Conservation (phyloP, 768 basidiomycete genomes). For the Pholiota conissans region DNA sequence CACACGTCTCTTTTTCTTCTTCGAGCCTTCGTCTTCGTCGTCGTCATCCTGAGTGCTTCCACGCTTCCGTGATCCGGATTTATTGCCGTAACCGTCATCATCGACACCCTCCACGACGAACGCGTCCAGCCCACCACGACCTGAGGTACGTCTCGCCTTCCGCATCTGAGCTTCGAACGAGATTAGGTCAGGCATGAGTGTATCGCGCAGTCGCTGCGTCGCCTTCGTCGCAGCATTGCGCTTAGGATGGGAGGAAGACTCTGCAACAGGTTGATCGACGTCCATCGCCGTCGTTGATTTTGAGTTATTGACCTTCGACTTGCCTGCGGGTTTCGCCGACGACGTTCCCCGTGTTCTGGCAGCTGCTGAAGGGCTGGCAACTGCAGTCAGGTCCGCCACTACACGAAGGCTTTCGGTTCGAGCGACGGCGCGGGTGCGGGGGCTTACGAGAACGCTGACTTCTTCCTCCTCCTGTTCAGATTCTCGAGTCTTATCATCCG, state of each 20-base stretch:
- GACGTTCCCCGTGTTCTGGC: neutral
- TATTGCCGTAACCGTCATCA: constrained; percentile 5
- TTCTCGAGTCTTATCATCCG: neutral
- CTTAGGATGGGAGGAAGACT: constrained; percentile 22
- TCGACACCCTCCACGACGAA: constrained; percentile 14
- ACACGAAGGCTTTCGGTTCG: constrained; percentile 29
- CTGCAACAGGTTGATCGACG: constrained; percentile 5
- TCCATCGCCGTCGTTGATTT: constrained; percentile 6
- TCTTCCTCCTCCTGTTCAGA: constrained; percentile 20
- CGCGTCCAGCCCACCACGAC: constrained; percentile 20
- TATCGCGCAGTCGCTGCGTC: constrained; percentile 52
- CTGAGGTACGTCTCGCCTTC: constrained; percentile 24
- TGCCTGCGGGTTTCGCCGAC: constrained; percentile 6
- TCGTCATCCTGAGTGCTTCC: constrained; percentile 1
- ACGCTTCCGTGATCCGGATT: constrained; percentile 9
- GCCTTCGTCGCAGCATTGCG: constrained; percentile 48
- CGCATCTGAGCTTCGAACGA: constrained; percentile 66
- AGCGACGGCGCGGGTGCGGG: constrained; percentile 10
- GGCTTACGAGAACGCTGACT: constrained; percentile 15
- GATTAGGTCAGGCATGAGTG: constrained; percentile 79
- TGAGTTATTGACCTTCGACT: constrained; percentile 7
- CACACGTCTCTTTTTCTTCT: constrained; percentile 17
- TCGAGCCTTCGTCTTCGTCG: constrained; percentile 12
- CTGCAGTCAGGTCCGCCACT: constrained; percentile 20
- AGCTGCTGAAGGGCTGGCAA: constrained; percentile 2